phyloP scores from a whole-genome alignment of 345 rosid genomes.

The Eucalyptus curtisii region DNA sequence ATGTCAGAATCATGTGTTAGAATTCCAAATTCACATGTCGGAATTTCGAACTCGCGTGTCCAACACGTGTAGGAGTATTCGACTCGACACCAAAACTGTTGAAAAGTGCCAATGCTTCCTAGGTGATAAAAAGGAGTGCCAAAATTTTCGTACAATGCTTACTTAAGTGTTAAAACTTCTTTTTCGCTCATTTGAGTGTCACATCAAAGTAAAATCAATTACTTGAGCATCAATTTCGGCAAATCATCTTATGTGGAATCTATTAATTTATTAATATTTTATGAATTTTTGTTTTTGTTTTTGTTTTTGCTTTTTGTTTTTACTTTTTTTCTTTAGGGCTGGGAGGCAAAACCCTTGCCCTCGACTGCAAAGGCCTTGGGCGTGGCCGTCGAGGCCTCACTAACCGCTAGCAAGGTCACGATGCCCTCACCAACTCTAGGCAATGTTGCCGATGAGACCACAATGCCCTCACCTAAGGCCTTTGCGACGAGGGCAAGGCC shows the following conservation, averaged over 20 bases:
- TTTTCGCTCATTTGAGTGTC: accelerated
- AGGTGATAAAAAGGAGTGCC: accelerated
- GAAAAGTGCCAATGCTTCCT: accelerated
- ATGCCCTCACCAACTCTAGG: too few species aligned
- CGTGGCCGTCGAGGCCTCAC: accelerated
- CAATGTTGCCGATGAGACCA: accelerated
- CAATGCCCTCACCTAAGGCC: too few species aligned
- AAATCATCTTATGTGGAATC: accelerated
- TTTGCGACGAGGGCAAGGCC: accelerated
- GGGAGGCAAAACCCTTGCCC: too few species aligned
- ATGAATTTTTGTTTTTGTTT: too few species aligned
- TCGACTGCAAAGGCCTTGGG: too few species aligned
- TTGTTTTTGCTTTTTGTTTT: too few species aligned
- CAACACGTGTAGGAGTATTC: accelerated
- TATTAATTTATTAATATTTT: too few species aligned
- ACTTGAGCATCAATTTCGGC: accelerated
- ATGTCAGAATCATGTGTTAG: accelerated
- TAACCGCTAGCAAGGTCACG: accelerated
- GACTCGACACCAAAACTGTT: accelerated
- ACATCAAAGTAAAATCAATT: accelerated
- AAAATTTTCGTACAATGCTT: accelerated
- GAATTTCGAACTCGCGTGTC: accelerated
- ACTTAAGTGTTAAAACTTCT: accelerated
- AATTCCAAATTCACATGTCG: too few species aligned
- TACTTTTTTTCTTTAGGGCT: accelerated